phyloP scores from a whole-genome alignment of 768 basidiomycete species.

The Termitomyces sp. region DNA sequence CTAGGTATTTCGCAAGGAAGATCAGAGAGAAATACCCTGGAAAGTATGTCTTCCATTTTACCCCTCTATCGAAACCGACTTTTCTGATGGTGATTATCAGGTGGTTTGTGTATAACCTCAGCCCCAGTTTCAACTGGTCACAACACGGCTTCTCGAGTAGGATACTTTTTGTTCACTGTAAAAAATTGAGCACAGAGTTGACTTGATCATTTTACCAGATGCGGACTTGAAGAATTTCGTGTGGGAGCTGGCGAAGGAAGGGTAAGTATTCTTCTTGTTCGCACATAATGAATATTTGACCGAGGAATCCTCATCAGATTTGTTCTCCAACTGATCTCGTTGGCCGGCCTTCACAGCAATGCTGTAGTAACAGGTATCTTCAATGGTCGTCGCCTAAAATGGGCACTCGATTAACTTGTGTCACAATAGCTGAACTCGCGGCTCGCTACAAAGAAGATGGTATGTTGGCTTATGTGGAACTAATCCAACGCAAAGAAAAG shows the following conservation, averaged over 20 bases:
- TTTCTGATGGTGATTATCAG: constrained; percentile 30
- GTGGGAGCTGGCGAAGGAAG: constrained; percentile 89
- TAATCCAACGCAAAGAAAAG: constrained; percentile 85
- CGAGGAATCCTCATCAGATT: constrained; percentile 47
- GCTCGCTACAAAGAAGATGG: constrained; percentile 80
- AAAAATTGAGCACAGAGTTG: background rate
- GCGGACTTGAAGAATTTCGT: constrained; percentile 78
- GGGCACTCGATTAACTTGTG: background rate
- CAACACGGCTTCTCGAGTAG: constrained; percentile 71
- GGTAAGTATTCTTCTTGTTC: constrained; percentile 35
- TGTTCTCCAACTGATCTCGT: constrained; percentile 83
- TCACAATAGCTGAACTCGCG: constrained; percentile 66
- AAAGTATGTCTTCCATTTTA: constrained; percentile 43
- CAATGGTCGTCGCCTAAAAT: background rate
- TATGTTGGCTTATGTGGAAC: constrained; percentile 90
- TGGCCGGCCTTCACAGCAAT: constrained; percentile 86
- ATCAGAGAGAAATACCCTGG: constrained; percentile 71
- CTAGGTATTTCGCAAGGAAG: constrained; percentile 70
- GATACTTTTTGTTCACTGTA: background rate
- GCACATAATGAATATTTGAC: background rate
- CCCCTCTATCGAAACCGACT: background rate
- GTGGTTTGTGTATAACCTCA: constrained; percentile 90
- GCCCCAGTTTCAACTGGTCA: constrained; percentile 94
- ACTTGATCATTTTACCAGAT: constrained; percentile 37
- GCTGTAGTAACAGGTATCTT: constrained; percentile 70